phyloP scores from a whole-genome alignment of 805 yeast genomes.

The Priceomyces medius region DNA sequence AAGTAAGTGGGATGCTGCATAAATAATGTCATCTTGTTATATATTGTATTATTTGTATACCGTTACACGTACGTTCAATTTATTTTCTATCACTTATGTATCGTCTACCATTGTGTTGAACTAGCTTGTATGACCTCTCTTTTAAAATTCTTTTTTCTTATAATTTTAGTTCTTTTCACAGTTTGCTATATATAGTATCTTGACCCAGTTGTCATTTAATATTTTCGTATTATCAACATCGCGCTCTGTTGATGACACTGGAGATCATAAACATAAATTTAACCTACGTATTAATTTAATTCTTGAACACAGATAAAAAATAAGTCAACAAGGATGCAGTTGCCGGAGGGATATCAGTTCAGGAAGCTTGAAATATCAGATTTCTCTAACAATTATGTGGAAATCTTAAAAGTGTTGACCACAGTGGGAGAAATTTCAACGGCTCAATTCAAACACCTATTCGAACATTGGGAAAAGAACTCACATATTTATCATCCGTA shows the following conservation, averaged over 20 bases:
- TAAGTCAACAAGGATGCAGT: conserved; percentile 13
- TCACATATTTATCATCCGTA: conserved; percentile 61
- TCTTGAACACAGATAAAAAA: background rate
- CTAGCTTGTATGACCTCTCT: no score
- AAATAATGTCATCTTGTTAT: no score
- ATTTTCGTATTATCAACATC: background rate
- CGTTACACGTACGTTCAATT: no score
- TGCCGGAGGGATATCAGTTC: conserved; percentile 69
- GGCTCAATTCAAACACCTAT: conserved; percentile 48
- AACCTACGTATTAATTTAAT: background rate
- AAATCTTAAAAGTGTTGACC: conserved; percentile 67
- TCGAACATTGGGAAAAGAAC: conserved; percentile 57
- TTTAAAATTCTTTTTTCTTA: no score
- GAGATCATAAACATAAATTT: background rate
- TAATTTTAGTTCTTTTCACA: no score
- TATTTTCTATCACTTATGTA: no score
- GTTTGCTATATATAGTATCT: no score
- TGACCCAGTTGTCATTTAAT: background rate
- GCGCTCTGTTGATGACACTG: background rate
- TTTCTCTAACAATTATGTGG: conserved; percentile 59
- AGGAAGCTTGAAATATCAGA: conserved; percentile 59
- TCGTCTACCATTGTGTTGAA: no score
- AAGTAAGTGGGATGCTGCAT: no score
- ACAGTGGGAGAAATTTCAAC: conserved; percentile 72
- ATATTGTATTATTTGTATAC: no score